These are phyloP conservation scores for Colletotrichum australisinense DNA, from an alignment of 2,329 filamentous ascomycete genomes.

Conservation along the genomic window DNA sequence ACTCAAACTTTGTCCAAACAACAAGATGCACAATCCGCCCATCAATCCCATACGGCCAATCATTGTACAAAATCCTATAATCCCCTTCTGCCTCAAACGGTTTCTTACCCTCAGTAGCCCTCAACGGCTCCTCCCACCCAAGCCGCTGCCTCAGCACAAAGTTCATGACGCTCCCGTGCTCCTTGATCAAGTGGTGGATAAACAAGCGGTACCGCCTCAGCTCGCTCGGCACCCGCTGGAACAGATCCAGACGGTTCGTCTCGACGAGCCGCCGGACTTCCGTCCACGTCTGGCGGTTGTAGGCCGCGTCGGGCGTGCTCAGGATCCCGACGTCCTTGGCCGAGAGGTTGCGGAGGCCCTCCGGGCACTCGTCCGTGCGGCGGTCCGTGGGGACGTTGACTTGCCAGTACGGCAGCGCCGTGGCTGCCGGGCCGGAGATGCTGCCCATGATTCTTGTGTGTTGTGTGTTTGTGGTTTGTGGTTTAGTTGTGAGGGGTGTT, in stretches of 20 bases:
- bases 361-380: slow-evolving; percentile 76
- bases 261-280: slow-evolving; percentile 72
- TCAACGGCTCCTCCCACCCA: slow-evolving; percentile 64
- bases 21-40: slow-evolving; percentile 83
- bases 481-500: neutral
- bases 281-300: slow-evolving; percentile 74
- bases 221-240: slow-evolving; percentile 81
- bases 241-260: slow-evolving; percentile 77
- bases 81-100: slow-evolving; percentile 65
- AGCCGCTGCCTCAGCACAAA: slow-evolving; percentile 81
- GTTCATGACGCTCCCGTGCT: slow-evolving; percentile 81
- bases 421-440: slow-evolving; percentile 5
- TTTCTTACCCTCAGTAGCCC: slow-evolving; percentile 38
- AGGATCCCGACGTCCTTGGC: slow-evolving; percentile 79
- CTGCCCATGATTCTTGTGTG: slow-evolving; percentile 16
- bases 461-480: neutral
- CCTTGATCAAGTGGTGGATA: slow-evolving; percentile 69
- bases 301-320: slow-evolving; percentile 75
- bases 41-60: slow-evolving; percentile 95
- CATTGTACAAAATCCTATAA: slow-evolving; percentile 83
- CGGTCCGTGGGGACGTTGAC: slow-evolving; percentile 76
- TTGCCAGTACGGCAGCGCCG: slow-evolving; percentile 78
- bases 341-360: slow-evolving; percentile 71
- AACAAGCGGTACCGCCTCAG: slow-evolving; percentile 83
- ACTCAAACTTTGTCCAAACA: slow-evolving; percentile 90